Evolutionary conservation across 2,329 filamentous ascomycete genomes (phyloP).

Genomic region (Arthrobotrys iridis): DNA sequence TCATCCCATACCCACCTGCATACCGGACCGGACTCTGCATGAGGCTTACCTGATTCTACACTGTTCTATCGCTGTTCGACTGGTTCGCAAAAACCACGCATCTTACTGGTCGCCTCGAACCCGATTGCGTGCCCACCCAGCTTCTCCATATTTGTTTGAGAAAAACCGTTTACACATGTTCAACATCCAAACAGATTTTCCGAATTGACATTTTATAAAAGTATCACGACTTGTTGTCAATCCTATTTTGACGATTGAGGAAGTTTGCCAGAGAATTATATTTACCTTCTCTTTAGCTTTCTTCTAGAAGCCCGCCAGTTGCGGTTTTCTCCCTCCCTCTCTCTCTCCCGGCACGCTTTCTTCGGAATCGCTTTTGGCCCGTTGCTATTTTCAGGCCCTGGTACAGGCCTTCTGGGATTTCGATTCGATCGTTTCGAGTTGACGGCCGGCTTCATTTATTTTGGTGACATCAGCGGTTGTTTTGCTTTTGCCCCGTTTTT

Average conservation of each 20-base stretch:
- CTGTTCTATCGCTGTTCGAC: slow-evolving; percentile 5
- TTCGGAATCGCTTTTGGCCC: not conserved
- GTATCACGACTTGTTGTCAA: slow-evolving; percentile 1
- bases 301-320: slow-evolving; percentile 8
- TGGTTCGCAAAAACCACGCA: slow-evolving; percentile 50
- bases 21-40: not conserved
- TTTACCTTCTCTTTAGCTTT: not conserved
- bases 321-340: not conserved
- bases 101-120: slow-evolving; percentile 15
- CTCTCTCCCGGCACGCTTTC: slow-evolving; percentile 13
- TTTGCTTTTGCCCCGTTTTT: slow-evolving; percentile 29
- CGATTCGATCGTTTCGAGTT: not conserved
- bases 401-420: not conserved
- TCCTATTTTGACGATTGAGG: slow-evolving; percentile 7
- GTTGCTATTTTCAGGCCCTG: not conserved
- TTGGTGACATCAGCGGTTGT: slow-evolving; percentile 17
- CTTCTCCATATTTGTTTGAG: not conserved
- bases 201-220: not conserved
- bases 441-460: not conserved
- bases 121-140: slow-evolving; percentile 15
- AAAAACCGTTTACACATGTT: not conserved
- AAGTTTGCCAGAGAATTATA: not conserved
- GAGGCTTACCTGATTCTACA: too few relatives aligned
- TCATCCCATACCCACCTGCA: not conserved
- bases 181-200: not conserved